phyloP scores from a whole-genome alignment of 352 stramenopile genomes.

The Aphanomyces invadans region DNA sequence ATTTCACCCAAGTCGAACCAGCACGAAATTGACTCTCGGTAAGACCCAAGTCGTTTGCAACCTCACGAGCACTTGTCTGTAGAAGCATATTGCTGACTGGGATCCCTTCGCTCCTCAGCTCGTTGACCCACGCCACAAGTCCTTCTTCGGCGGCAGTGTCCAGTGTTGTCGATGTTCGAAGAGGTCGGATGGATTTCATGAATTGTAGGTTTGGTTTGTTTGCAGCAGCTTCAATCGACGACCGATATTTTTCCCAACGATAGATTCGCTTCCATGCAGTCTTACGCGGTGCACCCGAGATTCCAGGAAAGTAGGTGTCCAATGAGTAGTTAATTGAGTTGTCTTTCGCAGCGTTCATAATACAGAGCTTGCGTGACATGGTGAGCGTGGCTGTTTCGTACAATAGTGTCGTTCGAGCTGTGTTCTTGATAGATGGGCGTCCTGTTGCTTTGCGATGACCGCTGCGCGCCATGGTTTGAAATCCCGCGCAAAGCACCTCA shows the following conservation, averaged over 20 bases:
- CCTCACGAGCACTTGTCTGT: not conserved
- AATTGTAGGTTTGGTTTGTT: not conserved
- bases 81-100: not conserved
- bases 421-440: constrained; percentile 3
- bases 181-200: not conserved
- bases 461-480: not conserved
- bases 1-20: not conserved
- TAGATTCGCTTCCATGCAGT: constrained; percentile 8
- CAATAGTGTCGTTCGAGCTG: not conserved
- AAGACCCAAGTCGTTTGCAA: not conserved
- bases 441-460: not conserved
- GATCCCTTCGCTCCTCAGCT: not conserved
- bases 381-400: not conserved
- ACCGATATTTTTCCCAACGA: not conserved
- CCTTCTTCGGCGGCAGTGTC: not conserved
- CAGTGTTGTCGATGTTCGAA: not conserved
- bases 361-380: not conserved
- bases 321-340: not conserved
- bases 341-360: not conserved
- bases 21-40: not conserved
- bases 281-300: not conserved
- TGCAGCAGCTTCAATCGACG: not conserved
- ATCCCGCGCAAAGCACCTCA: not conserved
- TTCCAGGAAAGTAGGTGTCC: not conserved
- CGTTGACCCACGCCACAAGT: not conserved